phyloP scores from a whole-genome alignment of 2,329 filamentous ascomycete genomes.

The Chaetomium olivaceum region DNA sequence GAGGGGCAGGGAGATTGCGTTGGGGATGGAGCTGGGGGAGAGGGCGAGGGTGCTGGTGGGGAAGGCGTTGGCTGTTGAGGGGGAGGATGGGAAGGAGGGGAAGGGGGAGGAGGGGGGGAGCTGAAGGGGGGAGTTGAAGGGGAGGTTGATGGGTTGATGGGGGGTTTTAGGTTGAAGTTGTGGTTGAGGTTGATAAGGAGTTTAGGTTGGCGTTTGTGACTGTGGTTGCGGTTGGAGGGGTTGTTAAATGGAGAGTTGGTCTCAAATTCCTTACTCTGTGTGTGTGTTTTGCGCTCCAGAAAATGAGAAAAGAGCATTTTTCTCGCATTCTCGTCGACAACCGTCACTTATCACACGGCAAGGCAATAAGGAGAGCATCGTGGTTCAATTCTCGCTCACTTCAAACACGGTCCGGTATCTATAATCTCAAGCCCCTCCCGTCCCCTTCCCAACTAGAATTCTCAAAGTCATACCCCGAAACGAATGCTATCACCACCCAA shows the following conservation, averaged over 20 bases:
- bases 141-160: neutral
- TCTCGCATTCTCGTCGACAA: neutral
- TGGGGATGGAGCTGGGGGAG: constrained; percentile 65
- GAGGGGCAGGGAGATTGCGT: constrained; percentile 62
- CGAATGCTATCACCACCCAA: neutral
- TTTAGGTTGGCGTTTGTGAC: neutral
- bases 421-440: neutral
- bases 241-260: too few species aligned
- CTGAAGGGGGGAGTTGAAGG: too few species aligned
- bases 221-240: neutral
- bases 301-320: neutral
- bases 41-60: constrained; percentile 56
- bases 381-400: neutral
- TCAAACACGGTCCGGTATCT: neutral
- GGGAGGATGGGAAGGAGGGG: neutral
- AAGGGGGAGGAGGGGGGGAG: neutral
- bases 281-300: too few species aligned
- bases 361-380: neutral
- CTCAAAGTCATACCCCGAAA: neutral
- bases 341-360: neutral
- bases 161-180: neutral
- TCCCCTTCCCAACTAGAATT: neutral
- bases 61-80: constrained; percentile 18
- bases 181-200: neutral
- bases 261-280: too few species aligned